Evolutionary conservation across 371 early-diverging fungal species (phyloP), one percentile per base, ranked within the genome.

Genomic region (Mucor velutinosus): DNA sequence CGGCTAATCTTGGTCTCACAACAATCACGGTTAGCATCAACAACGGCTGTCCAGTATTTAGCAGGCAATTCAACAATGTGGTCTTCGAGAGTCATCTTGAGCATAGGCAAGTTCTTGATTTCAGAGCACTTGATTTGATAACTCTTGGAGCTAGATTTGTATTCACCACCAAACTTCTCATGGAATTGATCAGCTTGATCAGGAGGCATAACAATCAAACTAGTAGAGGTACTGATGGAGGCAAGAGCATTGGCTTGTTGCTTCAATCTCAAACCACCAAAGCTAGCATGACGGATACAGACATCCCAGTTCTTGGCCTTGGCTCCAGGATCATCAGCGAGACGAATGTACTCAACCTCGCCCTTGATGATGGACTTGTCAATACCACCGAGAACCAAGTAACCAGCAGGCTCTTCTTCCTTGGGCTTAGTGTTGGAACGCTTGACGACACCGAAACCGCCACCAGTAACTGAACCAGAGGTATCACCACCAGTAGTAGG

Each of bases 151-250:
- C 57, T 29, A 7, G 64, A 19, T 10, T 75, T 56, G 55, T 75
- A 77, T 15, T 64, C 62, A n/a, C 71, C 77, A 23, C 73, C 79
- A 59, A 79, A 81, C 32, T 72, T 66, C 11, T 69, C 67, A 29
- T 81, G 82, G 74, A 75, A 81, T 27, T 58, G 47, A 64, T 81
- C 82, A 33, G 82, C 82, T 72, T 81, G 81, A 10, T 71, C 53
- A 59, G 71, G 68, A 27, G 81, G 81, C 81, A 81, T 78, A 33
- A 69, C 57, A 55, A 81, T 81, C 33, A 60, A 75, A 53, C 65
- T 69, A 10, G 73, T 70, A 8, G 81, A 73, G 10, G 81, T 76
- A 63, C 72, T 72, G 64, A 81, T 70, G 59, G 77, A 70, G 10
- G 81, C 81, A 60, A 78, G 60, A 19, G 81, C 81, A 41, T 66